Evolutionary conservation across 225 moss, liverwort and hornwort species (phyloP).

Genomic region (Lunularia cruciata): DNA sequence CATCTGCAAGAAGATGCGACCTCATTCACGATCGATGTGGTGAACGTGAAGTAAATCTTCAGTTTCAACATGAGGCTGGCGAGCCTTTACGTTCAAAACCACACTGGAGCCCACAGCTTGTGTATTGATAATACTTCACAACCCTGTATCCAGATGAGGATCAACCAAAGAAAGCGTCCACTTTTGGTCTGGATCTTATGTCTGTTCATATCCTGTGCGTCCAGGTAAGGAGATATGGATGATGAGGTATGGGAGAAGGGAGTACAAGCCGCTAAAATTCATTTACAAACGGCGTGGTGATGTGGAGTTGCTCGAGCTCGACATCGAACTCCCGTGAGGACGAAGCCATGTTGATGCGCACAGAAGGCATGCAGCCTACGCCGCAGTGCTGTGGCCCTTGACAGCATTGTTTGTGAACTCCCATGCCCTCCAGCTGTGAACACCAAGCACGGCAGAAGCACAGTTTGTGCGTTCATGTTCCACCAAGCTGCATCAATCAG

Average conservation of each 20-base stretch:
- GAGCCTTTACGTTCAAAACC: too few relatives aligned
- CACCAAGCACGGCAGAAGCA: constrained; percentile 31
- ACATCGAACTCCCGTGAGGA: constrained; percentile 40
- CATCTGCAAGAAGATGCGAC: too few relatives aligned
- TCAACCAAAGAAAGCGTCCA: neutral
- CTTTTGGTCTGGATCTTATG: neutral
- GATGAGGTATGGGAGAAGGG: neutral
- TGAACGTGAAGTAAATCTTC: neutral
- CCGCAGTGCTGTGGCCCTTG: constrained; percentile 40
- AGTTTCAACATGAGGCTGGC: neutral
- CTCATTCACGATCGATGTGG: neutral
- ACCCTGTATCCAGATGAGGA: neutral
- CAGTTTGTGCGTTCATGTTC: constrained; percentile 45
- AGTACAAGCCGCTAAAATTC: constrained; percentile 30
- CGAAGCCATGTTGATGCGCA: constrained; percentile 45
- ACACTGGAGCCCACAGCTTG: too few relatives aligned
- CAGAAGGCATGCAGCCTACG: constrained; percentile 40
- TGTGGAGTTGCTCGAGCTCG: constrained; percentile 27
- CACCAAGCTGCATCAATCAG: constrained; percentile 50
- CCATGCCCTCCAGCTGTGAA: constrained; percentile 33
- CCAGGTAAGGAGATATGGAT: neutral
- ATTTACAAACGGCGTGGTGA: constrained; percentile 41
- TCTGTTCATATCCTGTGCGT: neutral
- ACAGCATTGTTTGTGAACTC: constrained; percentile 30
- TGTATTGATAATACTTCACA: too few relatives aligned